Evolutionary conservation across 495 filamentous ascomycete genomes (phyloP), one percentile per base, ranked within the genome.

Genomic region (Aspergillus affinis): DNA sequence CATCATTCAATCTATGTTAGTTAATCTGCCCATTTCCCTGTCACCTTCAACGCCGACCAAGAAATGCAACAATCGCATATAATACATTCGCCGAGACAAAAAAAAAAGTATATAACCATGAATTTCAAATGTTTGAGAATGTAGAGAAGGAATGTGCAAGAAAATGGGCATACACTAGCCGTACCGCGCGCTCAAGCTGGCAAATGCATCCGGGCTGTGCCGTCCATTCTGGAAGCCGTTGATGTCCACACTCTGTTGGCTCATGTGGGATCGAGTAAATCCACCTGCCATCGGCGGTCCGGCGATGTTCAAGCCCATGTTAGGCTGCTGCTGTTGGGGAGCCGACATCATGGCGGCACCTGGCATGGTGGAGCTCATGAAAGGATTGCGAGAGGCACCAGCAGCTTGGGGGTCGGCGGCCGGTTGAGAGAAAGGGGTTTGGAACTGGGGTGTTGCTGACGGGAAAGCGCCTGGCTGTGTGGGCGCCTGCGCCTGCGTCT

Each of bases 121-220:
- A 21, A n/a, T 19, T 57, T 51, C 10, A 48, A 18, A 44, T 41
- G 50, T 51, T 30, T 6, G 29, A 36, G 36, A 15, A 36, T 51
- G 49, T 29, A 45, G 26, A 41, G 13, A 54, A 44, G 12, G 36
- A 41, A 41, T 15, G 12, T 41, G 8, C 36, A 41, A 41, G 13
- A 41, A 41, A 13, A 10, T 52, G 6, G n/a, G 20, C 26, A 20
- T 2, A 2, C 6, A n/a, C 20, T 58, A 76, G 51, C 69, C 69
- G 57, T 76, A 75, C 54, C 76, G 71, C 53, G 91, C 87, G 70
- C 93, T 97, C 69, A 98, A 77, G 65, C 90, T 93, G n/a, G 92
- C 88, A 83, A 98, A 98, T 30, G 94, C 93, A 77, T 98, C 94
- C 18, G 94, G 94, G 65, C 92, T 96, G 72, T 97, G 92, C 48